These are phyloP conservation scores for Colletotrichum acutatum DNA, from an alignment of 2,329 filamentous ascomycete genomes.

Conservation along the genomic window DNA sequence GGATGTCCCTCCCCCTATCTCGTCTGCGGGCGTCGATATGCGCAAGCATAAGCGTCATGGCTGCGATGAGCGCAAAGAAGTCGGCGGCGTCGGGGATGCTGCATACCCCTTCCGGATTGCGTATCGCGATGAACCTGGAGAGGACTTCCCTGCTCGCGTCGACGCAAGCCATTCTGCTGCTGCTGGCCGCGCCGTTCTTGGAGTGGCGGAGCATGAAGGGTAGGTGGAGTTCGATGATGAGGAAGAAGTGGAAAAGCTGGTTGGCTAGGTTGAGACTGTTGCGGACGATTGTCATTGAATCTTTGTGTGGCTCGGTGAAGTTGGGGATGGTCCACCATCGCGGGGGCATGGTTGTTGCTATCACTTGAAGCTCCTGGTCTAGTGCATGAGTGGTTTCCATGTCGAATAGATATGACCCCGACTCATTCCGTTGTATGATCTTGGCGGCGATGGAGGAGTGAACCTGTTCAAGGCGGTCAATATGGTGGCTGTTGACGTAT, in stretches of 20 bases:
- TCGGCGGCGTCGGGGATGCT: conserved; percentile 45
- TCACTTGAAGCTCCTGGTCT: conserved; percentile 47
- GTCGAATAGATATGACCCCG: conserved; percentile 37
- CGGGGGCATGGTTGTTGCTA: conserved; percentile 43
- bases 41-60: conserved; percentile 50
- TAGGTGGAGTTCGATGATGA: conserved; percentile 52
- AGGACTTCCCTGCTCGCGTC: conserved; percentile 53
- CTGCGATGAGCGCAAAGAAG: conserved; percentile 50
- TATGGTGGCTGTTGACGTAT: conserved; percentile 38
- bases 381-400: conserved; percentile 42
- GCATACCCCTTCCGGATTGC: conserved; percentile 39
- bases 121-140: conserved; percentile 47
- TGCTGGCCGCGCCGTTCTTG: conserved; percentile 39
- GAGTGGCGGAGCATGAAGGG: conserved; percentile 48
- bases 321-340: conserved; percentile 49
- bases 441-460: conserved; percentile 45
- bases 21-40: conserved; percentile 46
- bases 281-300: conserved; percentile 28
- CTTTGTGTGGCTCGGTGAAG: conserved; percentile 35
- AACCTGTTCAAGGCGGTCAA: conserved; percentile 44
- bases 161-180: conserved; percentile 49
- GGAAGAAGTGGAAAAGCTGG: conserved; percentile 50
- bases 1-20: conserved; percentile 37
- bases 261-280: conserved; percentile 45
- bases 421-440: conserved; percentile 52